Evolutionary conservation across 2,329 filamentous ascomycete genomes (phyloP), one percentile per base, ranked within the genome.

Genomic region (Zymoseptoria brevis): DNA sequence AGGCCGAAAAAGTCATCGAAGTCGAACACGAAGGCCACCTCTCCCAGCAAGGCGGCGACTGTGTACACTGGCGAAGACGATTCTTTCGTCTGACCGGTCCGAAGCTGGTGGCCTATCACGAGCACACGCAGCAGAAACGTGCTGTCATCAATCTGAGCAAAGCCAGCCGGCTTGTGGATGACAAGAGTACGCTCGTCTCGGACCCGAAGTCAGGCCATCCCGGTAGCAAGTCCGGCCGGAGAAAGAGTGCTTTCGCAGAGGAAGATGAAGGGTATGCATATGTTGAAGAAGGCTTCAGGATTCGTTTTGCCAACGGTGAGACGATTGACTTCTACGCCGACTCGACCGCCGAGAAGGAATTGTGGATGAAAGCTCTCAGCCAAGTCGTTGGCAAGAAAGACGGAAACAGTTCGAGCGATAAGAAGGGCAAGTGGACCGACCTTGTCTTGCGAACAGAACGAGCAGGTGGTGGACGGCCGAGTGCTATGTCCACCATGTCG

Each of bases 211-310:
- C 87, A 0, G 86, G 82, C 13, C 88, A 87, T 59, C 89, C 86
- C 16, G 57, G 61, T 45, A 58, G 59, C 53, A 62, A 60, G 54
- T 67, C 64, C 24, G 66, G 67, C 21, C 88, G 94, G 50, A 88
- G 94, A 58, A 91, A 95, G 74, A 96, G 92, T 35, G 94, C 90
- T 9, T 99, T 99, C 74, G 92, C 93, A 1, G 94, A 97, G 75
- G 94, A 99, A 66, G 94, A 99, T 76, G 94, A 99, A 73, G 94
- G 94, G 50, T 99, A 99, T 79, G 96, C 96, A 89, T 99, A 99
- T 73, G 93, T 99, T 56, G 94, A 99, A 74, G 94, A 99, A 73
- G 94, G 94, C 2, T 99, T 99, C 87, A 90, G 94, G 49, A 96
- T 99, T 73, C 90, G 93, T 59, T 99, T 99, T 76, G 95, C 90